phyloP scores from a whole-genome alignment of 2,329 filamentous ascomycete species.

The Aureobasidium sp. region DNA sequence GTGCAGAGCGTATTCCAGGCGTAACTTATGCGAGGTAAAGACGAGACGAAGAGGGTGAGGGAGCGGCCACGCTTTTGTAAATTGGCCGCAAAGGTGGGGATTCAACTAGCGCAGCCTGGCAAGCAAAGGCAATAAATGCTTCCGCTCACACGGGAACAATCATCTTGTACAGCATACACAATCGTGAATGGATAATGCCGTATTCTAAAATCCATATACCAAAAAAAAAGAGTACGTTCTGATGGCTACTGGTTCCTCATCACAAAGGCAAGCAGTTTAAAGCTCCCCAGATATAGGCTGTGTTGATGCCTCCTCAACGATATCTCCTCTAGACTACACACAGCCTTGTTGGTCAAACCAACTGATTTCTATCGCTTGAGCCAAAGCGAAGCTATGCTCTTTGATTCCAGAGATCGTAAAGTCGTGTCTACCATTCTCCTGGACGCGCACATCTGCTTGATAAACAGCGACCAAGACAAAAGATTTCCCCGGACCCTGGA shows the following conservation, averaged over 20 bases:
- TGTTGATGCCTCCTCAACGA: background rate
- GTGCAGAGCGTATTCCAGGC: constrained; percentile 12
- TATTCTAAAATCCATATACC: background rate
- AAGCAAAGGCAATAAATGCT: constrained; percentile 13
- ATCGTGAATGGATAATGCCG: too few relatives aligned
- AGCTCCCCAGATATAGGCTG: background rate
- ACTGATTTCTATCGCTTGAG: background rate
- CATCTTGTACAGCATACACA: background rate
- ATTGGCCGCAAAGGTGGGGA: constrained; percentile 14
- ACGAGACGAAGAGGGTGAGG: constrained; percentile 10
- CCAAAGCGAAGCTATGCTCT: background rate
- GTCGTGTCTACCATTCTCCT: background rate
- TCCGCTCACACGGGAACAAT: background rate
- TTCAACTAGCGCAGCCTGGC: constrained; percentile 5
- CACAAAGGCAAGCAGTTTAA: too few relatives aligned
- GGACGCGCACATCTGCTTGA: background rate
- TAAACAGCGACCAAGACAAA: background rate
- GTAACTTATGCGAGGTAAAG: constrained; percentile 6
- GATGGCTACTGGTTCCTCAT: background rate
- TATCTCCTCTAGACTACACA: background rate
- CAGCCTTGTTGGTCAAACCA: background rate
- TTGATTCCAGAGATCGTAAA: background rate
- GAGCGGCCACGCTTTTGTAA: constrained; percentile 14
- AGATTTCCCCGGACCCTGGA: constrained; percentile 12
- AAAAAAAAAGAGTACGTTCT: background rate